A percentile compares a stretch with the other conserved stretches of the same genome.
These are phyloP conservation scores for Sphaceloma murrayae DNA, from an alignment of 2,329 filamentous ascomycete genomes.

Conservation along the genomic window DNA sequence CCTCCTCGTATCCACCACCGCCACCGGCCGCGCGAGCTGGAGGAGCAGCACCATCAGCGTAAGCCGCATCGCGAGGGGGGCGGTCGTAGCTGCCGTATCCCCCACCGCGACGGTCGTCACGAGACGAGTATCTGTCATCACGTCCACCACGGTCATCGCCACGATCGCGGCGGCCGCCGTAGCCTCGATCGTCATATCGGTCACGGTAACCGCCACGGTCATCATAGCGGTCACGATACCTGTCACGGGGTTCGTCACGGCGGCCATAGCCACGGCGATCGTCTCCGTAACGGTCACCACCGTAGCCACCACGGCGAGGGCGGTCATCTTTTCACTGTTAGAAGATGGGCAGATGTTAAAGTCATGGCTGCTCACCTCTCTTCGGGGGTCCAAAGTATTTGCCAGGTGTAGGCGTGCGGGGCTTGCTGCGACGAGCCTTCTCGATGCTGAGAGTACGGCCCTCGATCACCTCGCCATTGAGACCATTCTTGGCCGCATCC, in stretches of 20 bases:
- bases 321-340: constrained; percentile 21
- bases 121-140: constrained; percentile 20
- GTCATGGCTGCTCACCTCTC: constrained; percentile 58
- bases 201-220: constrained; percentile 52
- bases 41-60: constrained; percentile 23
- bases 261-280: constrained; percentile 20
- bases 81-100: constrained; percentile 27
- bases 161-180: constrained; percentile 28
- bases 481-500: constrained; percentile 89
- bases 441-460: constrained; percentile 95
- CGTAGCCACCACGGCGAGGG: constrained; percentile 23
- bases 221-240: constrained; percentile 50
- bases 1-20: constrained; percentile 25
- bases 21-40: constrained; percentile 22
- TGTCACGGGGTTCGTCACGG: constrained; percentile 41
- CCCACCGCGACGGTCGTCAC: constrained; percentile 24
- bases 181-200: constrained; percentile 45
- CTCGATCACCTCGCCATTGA: constrained; percentile 91
- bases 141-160: constrained; percentile 34
- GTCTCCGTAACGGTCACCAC: constrained; percentile 25
- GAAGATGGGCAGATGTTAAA: constrained; percentile 11
- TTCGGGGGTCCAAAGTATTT: constrained; percentile 99
- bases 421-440: constrained; percentile 91
- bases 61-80: constrained; percentile 22
- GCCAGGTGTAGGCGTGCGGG: constrained; percentile 90